These are phyloP conservation scores for Agroathelia rolfsii DNA, from an alignment of 1,284 basidiomycete species.

Conservation along the genomic window DNA sequence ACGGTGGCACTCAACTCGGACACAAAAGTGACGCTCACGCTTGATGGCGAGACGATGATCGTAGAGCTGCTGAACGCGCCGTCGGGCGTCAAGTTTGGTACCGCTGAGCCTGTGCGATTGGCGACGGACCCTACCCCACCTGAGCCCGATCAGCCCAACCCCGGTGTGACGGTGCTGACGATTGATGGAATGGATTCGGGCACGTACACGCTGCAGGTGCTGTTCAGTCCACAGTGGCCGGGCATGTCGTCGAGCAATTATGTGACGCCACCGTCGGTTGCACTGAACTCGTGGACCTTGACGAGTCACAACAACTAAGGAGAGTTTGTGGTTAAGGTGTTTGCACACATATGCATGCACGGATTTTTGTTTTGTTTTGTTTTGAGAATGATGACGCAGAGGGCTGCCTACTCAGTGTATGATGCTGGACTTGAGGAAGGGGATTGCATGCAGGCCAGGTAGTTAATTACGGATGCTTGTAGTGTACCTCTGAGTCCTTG, in stretches of 20 bases:
- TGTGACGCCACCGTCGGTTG: conserved; percentile 56
- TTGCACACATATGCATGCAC: conserved; percentile 3
- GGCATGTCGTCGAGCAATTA: conserved; percentile 48
- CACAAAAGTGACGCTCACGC: conserved; percentile 51
- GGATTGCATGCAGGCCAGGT: too few species aligned
- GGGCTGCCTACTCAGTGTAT: too few species aligned
- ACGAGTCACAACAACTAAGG: conserved; percentile 54
- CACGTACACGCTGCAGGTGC: conserved; percentile 63
- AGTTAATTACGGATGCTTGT: too few species aligned
- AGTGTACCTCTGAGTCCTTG: too few species aligned
- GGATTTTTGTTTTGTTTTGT: conserved; percentile 6
- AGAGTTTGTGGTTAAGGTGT: conserved; percentile 6
- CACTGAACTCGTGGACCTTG: conserved; percentile 60
- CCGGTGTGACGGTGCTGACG: conserved; percentile 70
- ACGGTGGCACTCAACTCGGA: conserved; percentile 38
- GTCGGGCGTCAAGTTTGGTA: conserved; percentile 45
- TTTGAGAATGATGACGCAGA: too few species aligned
- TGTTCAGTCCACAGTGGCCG: conserved; percentile 83
- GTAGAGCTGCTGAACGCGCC: conserved; percentile 53
- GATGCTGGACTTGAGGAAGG: too few species aligned
- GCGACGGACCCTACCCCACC: conserved; percentile 57
- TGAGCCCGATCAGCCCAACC: conserved; percentile 63
- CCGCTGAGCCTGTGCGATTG: conserved; percentile 40
- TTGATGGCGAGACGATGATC: conserved; percentile 53
- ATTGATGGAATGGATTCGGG: conserved; percentile 69